Evolutionary conservation across 78 protist genomes (phyloP), one percentile per base, ranked within the genome.

Genomic region (Dictyostelium citrinum): DNA sequence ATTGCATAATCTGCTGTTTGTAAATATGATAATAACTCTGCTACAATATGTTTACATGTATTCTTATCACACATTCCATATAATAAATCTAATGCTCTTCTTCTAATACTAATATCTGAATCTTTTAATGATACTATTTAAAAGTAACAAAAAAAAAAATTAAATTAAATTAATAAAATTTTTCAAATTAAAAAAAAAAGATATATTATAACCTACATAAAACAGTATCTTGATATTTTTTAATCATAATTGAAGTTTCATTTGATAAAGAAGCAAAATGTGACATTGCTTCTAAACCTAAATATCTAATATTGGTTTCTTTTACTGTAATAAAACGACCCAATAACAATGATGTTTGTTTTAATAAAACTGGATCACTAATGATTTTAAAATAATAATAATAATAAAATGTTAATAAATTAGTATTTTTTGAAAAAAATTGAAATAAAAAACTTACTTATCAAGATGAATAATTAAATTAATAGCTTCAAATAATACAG

Each of bases 401-500:
- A 17, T 43, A 35, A n/a, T n/a, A 27, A 67, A 29, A 27, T 29
- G 46, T 75, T 17, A 83, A 22, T 45, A 16, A 12, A 16, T 60
- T 79, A 41, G n/a, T 41, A 49, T 33, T 82, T 31, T 39, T 39
- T 2, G 5, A 39, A 39, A 39, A 39, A 43, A 43, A 55, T 2
- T 75, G 17, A n/a, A n/a, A n/a, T 22, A 14, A 22, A 8, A 17
- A 14, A 83, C 90, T 43, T 84, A 79, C 93, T 17, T 75, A 45
- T 97, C 97, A 60, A 90, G 70, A 74, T 96, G 98, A 74, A 98
- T 97, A 49, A 91, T 91, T 3, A 97, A 67, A 81, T 90, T 83
- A 72, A 99, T 93, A 35, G 98, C 99, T 96, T 98, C 99, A 75
- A 96, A 98, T 49, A 99, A 90, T 1, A 98, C 97, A 31, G 98